A percentile compares a stretch with the other conserved stretches of the same genome.
Evolutionary conservation across 2,329 filamentous ascomycete genomes (phyloP).

Genomic region (Hansfordia pulvinata): DNA sequence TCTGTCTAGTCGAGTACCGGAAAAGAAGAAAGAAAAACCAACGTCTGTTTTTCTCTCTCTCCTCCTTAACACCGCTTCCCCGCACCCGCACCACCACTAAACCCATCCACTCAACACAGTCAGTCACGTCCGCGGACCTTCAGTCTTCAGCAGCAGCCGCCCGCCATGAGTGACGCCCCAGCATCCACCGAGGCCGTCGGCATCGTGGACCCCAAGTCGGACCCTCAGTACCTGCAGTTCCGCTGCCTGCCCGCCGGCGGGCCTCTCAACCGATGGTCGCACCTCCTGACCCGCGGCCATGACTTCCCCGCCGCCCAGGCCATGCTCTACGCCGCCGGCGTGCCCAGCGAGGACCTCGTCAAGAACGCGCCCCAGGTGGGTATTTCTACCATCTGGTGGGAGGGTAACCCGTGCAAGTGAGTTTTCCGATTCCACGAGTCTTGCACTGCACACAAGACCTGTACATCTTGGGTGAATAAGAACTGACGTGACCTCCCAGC

Average conservation of each 20-base stretch:
- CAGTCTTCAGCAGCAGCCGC: too few relatives aligned
- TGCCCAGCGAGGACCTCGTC: conserved; percentile 73
- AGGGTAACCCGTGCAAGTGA: conserved; percentile 91
- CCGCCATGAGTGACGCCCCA: conserved; percentile 12
- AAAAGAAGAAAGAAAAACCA: too few relatives aligned
- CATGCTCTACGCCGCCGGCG: conserved; percentile 89
- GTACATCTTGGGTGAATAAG: conserved; percentile 2
- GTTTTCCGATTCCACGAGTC: conserved; percentile 16
- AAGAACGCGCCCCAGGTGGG: conserved; percentile 84
- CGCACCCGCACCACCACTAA: too few relatives aligned
- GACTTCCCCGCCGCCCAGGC: conserved; percentile 90
- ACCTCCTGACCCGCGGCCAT: conserved; percentile 69
- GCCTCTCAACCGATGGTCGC: conserved; percentile 72
- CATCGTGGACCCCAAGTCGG: conserved; percentile 26
- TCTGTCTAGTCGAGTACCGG: too few relatives aligned
- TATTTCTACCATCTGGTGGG: conserved; percentile 90
- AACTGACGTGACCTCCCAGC: too few relatives aligned
- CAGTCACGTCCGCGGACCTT: too few relatives aligned
- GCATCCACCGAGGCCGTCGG: conserved; percentile 8
- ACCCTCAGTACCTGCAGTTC: conserved; percentile 39
- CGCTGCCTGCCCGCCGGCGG: conserved; percentile 35
- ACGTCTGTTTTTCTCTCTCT: too few relatives aligned
- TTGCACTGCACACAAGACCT: not conserved
- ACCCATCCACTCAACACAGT: too few relatives aligned
- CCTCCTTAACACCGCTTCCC: too few relatives aligned